phyloP scores from a whole-genome alignment of 1,284 basidiomycete species.

The Naganishia sp. region DNA sequence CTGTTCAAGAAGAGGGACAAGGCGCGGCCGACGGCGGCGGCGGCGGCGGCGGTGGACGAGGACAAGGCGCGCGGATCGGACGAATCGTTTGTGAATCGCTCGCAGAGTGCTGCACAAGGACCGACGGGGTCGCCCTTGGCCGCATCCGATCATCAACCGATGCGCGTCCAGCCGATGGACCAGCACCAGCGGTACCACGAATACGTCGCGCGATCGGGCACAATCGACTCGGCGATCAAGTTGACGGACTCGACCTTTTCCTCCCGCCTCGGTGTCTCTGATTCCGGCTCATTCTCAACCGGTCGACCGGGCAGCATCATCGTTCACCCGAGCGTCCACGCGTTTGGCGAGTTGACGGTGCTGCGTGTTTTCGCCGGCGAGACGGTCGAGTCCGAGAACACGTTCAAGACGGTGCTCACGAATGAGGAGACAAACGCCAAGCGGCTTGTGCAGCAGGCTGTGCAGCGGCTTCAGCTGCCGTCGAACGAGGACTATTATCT shows the following conservation, averaged over 20 bases:
- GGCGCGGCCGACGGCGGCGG: slow-evolving; percentile 33
- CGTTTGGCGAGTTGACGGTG: slow-evolving; percentile 83
- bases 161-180: slow-evolving; percentile 78
- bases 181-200: slow-evolving; percentile 85
- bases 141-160: slow-evolving; percentile 49
- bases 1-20: slow-evolving; percentile 71
- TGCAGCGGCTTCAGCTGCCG: slow-evolving; percentile 81
- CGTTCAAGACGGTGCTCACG: slow-evolving; percentile 95
- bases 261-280: slow-evolving; percentile 39
- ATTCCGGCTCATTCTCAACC: slow-evolving; percentile 20
- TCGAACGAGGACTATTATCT: slow-evolving; percentile 75
- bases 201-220: slow-evolving; percentile 77
- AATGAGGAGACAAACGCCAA: slow-evolving; percentile 78
- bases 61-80: slow-evolving; percentile 39
- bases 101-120: slow-evolving; percentile 34
- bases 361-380: slow-evolving; percentile 92
- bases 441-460: slow-evolving; percentile 85
- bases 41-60: background rate
- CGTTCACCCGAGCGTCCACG: slow-evolving; percentile 49
- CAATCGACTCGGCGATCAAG: slow-evolving; percentile 59
- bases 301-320: slow-evolving; percentile 58
- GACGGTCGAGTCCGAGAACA: slow-evolving; percentile 77
- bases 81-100: slow-evolving; percentile 41
- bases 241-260: slow-evolving; percentile 42
- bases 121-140: slow-evolving; percentile 34